Conservation (phyloP, 306 rosid genomes). For the Urtica urens region DNA sequence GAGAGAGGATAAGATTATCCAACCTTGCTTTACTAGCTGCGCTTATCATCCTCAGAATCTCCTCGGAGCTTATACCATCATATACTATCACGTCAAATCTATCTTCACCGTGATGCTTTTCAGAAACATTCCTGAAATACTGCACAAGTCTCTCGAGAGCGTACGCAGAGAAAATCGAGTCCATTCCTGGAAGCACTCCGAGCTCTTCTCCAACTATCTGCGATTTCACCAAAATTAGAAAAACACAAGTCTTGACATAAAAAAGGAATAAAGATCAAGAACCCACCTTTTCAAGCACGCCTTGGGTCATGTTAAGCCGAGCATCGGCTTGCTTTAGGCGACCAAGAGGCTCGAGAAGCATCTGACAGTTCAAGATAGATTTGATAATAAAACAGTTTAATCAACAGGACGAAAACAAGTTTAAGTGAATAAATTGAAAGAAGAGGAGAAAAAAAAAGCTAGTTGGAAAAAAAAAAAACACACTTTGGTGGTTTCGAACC, state of each 20-base stretch:
- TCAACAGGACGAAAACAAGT: slow-evolving; percentile 14
- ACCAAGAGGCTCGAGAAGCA: slow-evolving; percentile 76
- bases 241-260: neutral
- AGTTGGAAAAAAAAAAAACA: no score
- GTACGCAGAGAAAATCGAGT: slow-evolving; percentile 48
- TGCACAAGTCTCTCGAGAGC: slow-evolving; percentile 60
- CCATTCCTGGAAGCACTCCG: slow-evolving; percentile 90
- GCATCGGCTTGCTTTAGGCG: slow-evolving; percentile 79
- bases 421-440: neutral
- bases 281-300: slow-evolving; percentile 90
- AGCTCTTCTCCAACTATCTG: slow-evolving; percentile 97
- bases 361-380: slow-evolving; percentile 29
- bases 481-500: slow-evolving; percentile 92
- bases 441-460: slow-evolving; percentile 14
- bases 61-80: slow-evolving; percentile 80
- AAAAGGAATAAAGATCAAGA: slow-evolving; percentile 22
- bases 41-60: slow-evolving; percentile 63
- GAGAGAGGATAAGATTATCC: slow-evolving; percentile 9
- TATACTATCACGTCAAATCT: slow-evolving; percentile 64
- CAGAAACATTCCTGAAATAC: slow-evolving; percentile 34
- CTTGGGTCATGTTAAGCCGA: slow-evolving; percentile 76
- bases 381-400: slow-evolving; percentile 9
- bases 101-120: slow-evolving; percentile 28
- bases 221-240: slow-evolving; percentile 1
- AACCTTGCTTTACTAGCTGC: slow-evolving; percentile 84